Percentiles rank a stretch among this genome's conserved stretches.
Evolutionary conservation across 2,329 filamentous ascomycete genomes (phyloP).

Genomic region (Teratosphaeria pseudoeucalypti): DNA sequence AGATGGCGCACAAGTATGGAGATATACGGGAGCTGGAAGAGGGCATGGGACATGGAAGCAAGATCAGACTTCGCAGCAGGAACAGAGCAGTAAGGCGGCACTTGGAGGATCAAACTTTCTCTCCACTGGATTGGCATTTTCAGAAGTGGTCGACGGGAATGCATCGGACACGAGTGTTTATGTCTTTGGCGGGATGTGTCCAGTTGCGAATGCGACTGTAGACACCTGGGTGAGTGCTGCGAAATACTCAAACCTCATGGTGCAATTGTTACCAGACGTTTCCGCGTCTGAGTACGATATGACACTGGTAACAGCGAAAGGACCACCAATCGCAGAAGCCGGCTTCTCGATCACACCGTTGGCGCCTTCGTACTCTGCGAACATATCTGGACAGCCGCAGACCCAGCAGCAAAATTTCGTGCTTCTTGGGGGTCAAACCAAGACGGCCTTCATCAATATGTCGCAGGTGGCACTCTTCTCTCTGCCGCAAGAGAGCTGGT

Average conservation of each 20-base stretch:
- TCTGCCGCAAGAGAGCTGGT: conserved; percentile 78
- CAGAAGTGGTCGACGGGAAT: conserved; percentile 45
- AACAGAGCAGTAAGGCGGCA: conserved; percentile 24
- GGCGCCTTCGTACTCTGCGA: conserved; percentile 57
- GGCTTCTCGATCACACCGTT: conserved; percentile 76
- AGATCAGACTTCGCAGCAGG: conserved; percentile 20
- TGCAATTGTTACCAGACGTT: conserved; percentile 48
- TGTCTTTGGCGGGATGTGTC: conserved; percentile 87
- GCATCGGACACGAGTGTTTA: conserved; percentile 52
- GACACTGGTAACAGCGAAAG: conserved; percentile 41
- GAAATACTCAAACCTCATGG: conserved; percentile 72
- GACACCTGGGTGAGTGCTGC: conserved; percentile 56
- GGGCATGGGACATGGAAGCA: conserved; percentile 47
- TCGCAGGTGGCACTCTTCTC: conserved; percentile 80
- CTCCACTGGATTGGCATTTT: conserved; percentile 56
- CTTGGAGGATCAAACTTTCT: conserved; percentile 46
- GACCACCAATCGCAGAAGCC: conserved; percentile 67
- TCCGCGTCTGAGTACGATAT: conserved; percentile 33
- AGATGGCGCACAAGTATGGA: conserved; percentile 54
- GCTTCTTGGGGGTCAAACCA: conserved; percentile 75
- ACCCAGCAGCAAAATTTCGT: conserved; percentile 71
- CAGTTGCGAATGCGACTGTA: conserved; percentile 33
- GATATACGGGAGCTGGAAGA: conserved; percentile 24
- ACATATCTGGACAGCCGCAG: conserved; percentile 42
- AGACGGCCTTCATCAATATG: conserved; percentile 83